Evolutionary conservation across 169 alveolate species (phyloP), one percentile per base, ranked within the genome.

Genomic region (Cryptosporidium baileyi): DNA sequence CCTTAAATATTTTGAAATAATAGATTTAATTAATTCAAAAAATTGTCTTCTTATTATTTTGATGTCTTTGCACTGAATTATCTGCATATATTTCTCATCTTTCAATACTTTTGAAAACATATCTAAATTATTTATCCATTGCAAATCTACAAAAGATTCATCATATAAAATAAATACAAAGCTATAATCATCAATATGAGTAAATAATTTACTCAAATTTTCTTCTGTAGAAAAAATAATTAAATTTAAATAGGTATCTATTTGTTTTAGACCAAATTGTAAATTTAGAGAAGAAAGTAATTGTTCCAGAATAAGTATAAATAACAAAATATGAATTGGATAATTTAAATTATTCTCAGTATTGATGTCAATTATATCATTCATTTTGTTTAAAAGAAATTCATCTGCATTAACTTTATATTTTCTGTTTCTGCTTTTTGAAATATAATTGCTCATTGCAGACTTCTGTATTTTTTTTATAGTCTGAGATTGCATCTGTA

Each of bases 381-480:
- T 43, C 15, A 34, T 38, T 34, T 7, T 9, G 17, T 8, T 5
- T 19, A 28, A 8, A 17, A 40, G 24, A 11, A 36, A 15, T 52
- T 52, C n/a, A 15, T 34, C 22, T 3, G 34, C 30, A 13, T 26
- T 34, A 9, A 63, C 6, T 11, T 45, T 32, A 13, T 28, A 34
- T 26, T 11, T 51, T 0, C 13, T 32, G 1, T 36, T 57, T 32
- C 36, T 44, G 8, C 28, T 74, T 22, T 52, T 74, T 28, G 13
- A 52, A 34, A 22, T 52, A 15, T 19, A 74, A 17, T 38, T 67
- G 15, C 43, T 54, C 59, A 57, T 52, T 52, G 85, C 41, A 24
- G 65, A 74, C 3, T 41, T 57, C 54, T 74, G 85, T 9, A 74
- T 74, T 57, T 60, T 74, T 54, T 74, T 74, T 17, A 74, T 74